Conservation (phyloP, 140 eudicot genomes). For the Flaveria floridana region DNA sequence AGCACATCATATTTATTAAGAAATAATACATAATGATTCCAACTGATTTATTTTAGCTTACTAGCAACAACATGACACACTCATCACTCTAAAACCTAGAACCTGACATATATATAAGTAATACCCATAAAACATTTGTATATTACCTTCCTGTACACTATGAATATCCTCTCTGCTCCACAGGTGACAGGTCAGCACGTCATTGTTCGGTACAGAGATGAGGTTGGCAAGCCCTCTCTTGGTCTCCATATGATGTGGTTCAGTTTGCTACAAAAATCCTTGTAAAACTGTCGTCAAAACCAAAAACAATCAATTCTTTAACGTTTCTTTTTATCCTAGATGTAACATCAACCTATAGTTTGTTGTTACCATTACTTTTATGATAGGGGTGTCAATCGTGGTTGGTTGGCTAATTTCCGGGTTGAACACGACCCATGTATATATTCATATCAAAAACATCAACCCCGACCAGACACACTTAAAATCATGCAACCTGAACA, state of each 20-base stretch:
- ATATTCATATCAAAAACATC: too few relatives aligned
- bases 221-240: slow-evolving; percentile 45
- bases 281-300: slow-evolving; percentile 65
- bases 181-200: slow-evolving; percentile 49
- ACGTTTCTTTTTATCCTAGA: too few relatives aligned
- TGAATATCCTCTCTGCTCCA: not conserved
- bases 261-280: slow-evolving; percentile 63
- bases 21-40: not conserved
- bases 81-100: slow-evolving; percentile 22
- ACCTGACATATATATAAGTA: not conserved
- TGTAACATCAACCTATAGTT: not conserved
- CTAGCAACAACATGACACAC: slow-evolving; percentile 16
- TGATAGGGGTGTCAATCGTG: not conserved
- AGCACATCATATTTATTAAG: slow-evolving; percentile 18
- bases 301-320: not conserved
- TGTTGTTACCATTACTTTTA: not conserved
- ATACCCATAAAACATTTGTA: slow-evolving; percentile 27
- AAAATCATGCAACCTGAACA: too few relatives aligned
- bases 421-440: too few relatives aligned
- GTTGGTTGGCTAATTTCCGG: too few relatives aligned
- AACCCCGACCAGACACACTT: too few relatives aligned
- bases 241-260: slow-evolving; percentile 83
- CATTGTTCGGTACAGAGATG: slow-evolving; percentile 54
- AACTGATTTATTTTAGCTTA: not conserved
- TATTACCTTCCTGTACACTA: slow-evolving; percentile 25